Evolutionary conservation across 306 rosid species (phyloP).

Genomic region (Pachyrhizus erosus): DNA sequence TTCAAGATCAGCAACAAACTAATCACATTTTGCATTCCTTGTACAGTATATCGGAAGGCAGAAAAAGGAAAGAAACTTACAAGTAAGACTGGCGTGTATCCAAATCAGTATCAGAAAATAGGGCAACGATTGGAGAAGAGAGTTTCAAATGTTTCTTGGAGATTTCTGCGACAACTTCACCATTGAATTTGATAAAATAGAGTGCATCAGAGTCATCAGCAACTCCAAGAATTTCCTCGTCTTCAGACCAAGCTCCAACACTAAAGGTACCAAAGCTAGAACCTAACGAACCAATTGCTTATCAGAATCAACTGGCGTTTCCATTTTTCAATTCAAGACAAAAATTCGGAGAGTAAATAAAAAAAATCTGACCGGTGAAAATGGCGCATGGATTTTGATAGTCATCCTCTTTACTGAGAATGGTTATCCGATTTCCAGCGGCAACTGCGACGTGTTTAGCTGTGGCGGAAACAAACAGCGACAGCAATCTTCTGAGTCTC

Average conservation of each 20-base stretch:
- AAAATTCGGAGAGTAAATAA: neutral
- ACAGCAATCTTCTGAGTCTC: constrained; percentile 63
- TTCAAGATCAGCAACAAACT: constrained; percentile 33
- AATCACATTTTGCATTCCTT: constrained; percentile 12
- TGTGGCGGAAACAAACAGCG: constrained; percentile 72
- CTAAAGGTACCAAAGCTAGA: constrained; percentile 69
- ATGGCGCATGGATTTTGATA: constrained; percentile 72
- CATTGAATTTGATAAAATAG: constrained; percentile 79
- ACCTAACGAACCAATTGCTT: constrained; percentile 55
- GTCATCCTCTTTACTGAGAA: constrained; percentile 77
- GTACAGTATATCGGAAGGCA: neutral
- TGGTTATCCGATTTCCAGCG: constrained; percentile 83
- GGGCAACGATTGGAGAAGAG: constrained; percentile 65
- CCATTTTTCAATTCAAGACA: neutral
- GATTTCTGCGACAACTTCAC: constrained; percentile 75
- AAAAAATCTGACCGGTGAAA: constrained; percentile 64
- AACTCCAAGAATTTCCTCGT: constrained; percentile 84
- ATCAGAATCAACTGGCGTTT: constrained; percentile 22
- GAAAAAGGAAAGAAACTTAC: constrained; percentile 60
- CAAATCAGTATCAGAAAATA: constrained; percentile 59
- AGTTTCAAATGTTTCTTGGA: constrained; percentile 66
- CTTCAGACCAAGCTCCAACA: constrained; percentile 88
- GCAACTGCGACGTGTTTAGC: constrained; percentile 89
- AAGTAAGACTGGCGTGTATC: constrained; percentile 56
- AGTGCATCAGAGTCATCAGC: constrained; percentile 73